Evolutionary conservation across 257 asterid genomes (phyloP).

Genomic region (Solanum clarkiae): DNA sequence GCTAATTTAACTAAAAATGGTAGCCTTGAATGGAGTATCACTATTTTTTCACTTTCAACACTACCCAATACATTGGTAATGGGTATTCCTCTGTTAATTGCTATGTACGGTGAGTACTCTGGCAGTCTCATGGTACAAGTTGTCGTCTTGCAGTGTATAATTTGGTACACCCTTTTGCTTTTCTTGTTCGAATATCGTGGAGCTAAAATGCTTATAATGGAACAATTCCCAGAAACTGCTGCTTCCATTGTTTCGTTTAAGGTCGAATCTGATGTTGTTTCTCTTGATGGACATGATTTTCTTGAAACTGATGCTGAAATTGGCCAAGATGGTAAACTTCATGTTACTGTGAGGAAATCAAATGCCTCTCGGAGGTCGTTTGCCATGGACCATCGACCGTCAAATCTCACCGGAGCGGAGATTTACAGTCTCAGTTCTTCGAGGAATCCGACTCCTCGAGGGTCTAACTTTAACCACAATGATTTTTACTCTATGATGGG

Average conservation of each 20-base stretch:
- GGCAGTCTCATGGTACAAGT: slow-evolving; percentile 78
- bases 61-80: slow-evolving; percentile 86
- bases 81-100: slow-evolving; percentile 81
- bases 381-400: slow-evolving; percentile 32
- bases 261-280: slow-evolving; percentile 91
- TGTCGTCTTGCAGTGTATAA: slow-evolving; percentile 77
- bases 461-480: slow-evolving; percentile 35
- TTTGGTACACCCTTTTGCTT: slow-evolving; percentile 77
- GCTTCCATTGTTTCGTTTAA: slow-evolving; percentile 81
- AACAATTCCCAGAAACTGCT: slow-evolving; percentile 85
- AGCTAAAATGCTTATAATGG: slow-evolving; percentile 73
- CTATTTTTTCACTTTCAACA: slow-evolving; percentile 71
- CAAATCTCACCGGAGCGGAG: slow-evolving; percentile 46
- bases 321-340: slow-evolving; percentile 83
- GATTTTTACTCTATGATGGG: slow-evolving; percentile 60
- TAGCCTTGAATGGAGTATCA: slow-evolving; percentile 80
- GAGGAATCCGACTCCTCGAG: slow-evolving; percentile 39
- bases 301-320: slow-evolving; percentile 83
- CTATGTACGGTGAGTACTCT: slow-evolving; percentile 68
- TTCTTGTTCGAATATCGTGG: slow-evolving; percentile 79
- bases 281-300: slow-evolving; percentile 85
- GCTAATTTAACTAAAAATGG: slow-evolving; percentile 58
- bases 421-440: slow-evolving; percentile 41
- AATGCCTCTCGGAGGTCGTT: slow-evolving; percentile 77
- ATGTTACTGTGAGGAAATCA: slow-evolving; percentile 72